Evolutionary conservation across 805 yeast species (phyloP).

Genomic region (Hanseniaspora occidentalis): DNA sequence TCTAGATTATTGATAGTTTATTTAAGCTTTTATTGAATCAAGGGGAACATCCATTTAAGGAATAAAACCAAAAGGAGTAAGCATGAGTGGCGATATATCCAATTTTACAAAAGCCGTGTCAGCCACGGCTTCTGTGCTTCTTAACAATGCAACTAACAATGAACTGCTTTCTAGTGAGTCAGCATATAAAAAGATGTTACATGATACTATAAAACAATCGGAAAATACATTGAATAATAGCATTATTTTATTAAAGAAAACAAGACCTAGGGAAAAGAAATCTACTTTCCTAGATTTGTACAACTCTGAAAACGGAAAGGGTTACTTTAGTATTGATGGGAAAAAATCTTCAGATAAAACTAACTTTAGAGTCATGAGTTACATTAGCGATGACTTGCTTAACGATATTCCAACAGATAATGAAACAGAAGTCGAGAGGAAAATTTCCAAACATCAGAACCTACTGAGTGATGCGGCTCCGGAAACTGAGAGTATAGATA

Average conservation of each 20-base stretch:
- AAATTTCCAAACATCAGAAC: background rate
- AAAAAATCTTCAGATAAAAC: conserved; percentile 24
- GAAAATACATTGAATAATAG: conserved; percentile 10
- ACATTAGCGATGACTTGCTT: conserved; percentile 51
- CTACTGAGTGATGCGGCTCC: conserved; percentile 4
- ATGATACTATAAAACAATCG: conserved; percentile 16
- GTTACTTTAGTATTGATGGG: conserved; percentile 27
- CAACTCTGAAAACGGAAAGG: conserved; percentile 23
- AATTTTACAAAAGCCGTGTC: conserved; percentile 15
- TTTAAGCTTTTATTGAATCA: too few relatives aligned
- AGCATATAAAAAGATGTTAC: conserved; percentile 16
- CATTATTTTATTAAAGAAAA: conserved; percentile 7
- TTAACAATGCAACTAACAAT: conserved; percentile 9
- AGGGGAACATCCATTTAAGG: too few relatives aligned
- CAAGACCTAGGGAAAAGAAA: conserved; percentile 6
- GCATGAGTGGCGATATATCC: background rate
- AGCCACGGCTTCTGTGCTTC: conserved; percentile 43
- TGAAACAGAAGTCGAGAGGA: background rate
- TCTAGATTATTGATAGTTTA: too few relatives aligned
- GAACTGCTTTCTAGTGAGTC: background rate
- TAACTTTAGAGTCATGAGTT: conserved; percentile 35
- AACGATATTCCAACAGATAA: conserved; percentile 34
- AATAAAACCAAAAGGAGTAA: too few relatives aligned
- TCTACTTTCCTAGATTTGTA: conserved; percentile 18
- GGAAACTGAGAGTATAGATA: conserved; percentile 8